Percentiles rank a stretch among this genome's conserved stretches.
These are phyloP conservation scores for Polygonum aviculare DNA, from an alignment of 148 eudicot genomes.

Conservation along the genomic window DNA sequence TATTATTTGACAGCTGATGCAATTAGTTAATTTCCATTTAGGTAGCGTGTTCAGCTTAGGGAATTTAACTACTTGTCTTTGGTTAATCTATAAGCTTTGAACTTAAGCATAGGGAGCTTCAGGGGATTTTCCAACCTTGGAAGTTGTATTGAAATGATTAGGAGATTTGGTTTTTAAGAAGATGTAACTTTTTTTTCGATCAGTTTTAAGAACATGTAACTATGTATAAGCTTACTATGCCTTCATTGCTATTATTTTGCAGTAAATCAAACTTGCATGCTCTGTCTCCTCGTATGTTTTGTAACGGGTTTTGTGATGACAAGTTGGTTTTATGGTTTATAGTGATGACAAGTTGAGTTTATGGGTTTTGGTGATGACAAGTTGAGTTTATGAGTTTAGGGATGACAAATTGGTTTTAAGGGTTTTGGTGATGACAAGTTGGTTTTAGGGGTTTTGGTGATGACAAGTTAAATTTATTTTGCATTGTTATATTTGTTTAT, in stretches of 20 bases:
- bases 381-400: too few species aligned
- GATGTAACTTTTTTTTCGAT: too few species aligned
- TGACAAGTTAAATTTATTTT: too few species aligned
- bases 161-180: neutral
- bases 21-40: neutral
- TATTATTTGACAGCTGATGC: neutral
- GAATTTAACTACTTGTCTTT: neutral
- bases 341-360: too few species aligned
- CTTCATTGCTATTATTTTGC: neutral
- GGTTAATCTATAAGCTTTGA: neutral
- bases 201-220: too few species aligned
- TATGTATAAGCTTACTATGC: neutral
- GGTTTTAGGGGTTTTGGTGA: too few species aligned
- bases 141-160: neutral
- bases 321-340: too few species aligned
- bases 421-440: too few species aligned
- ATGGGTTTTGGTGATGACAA: too few species aligned
- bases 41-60: conserved; percentile 2
- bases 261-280: neutral
- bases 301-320: too few species aligned
- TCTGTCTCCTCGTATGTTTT: neutral
- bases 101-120: neutral
- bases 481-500: too few species aligned
- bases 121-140: neutral
- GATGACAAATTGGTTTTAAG: too few species aligned